Percentiles rank a stretch among this genome's conserved stretches.
Evolutionary conservation across 2,329 filamentous ascomycete species (phyloP).

Genomic region (Colletotrichum musicola): DNA sequence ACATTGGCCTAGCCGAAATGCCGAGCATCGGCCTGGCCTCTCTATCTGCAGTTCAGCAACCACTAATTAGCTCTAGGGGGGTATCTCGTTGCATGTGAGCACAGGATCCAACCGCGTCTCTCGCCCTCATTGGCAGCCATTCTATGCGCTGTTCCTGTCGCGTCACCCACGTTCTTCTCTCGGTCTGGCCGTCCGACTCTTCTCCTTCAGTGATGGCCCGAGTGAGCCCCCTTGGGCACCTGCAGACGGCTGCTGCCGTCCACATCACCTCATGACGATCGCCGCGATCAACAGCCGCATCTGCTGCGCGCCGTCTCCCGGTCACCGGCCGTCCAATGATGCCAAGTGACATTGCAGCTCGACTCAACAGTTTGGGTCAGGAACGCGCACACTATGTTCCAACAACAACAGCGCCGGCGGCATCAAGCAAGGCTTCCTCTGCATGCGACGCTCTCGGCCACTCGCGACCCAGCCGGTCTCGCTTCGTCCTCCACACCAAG

Average conservation of each 20-base stretch:
- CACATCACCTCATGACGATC: conserved; percentile 24
- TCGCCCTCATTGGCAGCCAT: conserved; percentile 28
- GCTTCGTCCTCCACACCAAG: conserved; percentile 19
- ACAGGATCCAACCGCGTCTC: conserved; percentile 21
- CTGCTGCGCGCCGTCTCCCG: conserved; percentile 20
- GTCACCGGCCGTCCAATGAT: conserved; percentile 21
- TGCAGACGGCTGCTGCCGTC: conserved; percentile 32
- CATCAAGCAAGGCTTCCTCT: conserved; percentile 1
- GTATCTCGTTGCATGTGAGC: conserved; percentile 37
- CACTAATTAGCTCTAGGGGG: conserved; percentile 9
- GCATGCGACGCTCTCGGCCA: conserved; percentile 16
- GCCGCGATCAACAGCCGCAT: conserved; percentile 33
- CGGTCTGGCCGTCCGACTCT: conserved; percentile 13
- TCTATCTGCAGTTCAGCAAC: conserved; percentile 23
- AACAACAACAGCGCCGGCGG: conserved; percentile 2
- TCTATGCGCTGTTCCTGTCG: conserved; percentile 11
- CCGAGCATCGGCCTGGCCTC: conserved; percentile 18
- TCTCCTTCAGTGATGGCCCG: conserved; percentile 16
- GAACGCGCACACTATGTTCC: conserved; percentile 18
- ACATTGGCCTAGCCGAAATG: conserved; percentile 29
- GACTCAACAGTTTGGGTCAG: conserved; percentile 24
- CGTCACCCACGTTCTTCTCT: conserved; percentile 10
- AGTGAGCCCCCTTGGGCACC: not conserved
- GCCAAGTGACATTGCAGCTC: conserved; percentile 18
- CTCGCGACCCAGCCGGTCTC: not conserved